Base-by-base conservation (phyloP, 2,329 filamentous ascomycete genomes). In the Acephala macrosclerotiorum region DNA sequence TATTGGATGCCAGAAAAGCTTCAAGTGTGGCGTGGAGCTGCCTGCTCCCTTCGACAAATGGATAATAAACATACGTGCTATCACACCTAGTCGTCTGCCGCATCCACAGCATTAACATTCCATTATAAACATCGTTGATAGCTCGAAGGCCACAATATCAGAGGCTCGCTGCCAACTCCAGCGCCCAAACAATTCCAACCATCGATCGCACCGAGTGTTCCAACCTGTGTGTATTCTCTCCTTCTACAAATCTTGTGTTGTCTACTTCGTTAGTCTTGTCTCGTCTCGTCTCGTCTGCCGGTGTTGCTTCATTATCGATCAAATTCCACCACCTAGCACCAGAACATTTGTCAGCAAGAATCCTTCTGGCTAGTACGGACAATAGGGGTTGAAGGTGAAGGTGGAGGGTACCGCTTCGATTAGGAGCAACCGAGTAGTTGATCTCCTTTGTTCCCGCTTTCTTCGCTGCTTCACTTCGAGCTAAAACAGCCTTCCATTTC, bases 391-490 rank as follows among this genome's bases (percentile, higher is more conserved):
- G 29, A 33, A 9, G 29, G 29, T 33, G 47, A 22, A 16, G 51
- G 49, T 18, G 55, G 22, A 38, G 12, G 9, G 38, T 47, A 76
- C 75, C 75, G 66, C 75, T 77, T 70, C 75, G 60, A 38, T 72
- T 72, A 40, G 74, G 61, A 20, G 66, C 71, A 33, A 77, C 75
- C 16, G 68, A 61, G 33, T 72, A 76, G 49, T 76, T 73, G 14
- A 64, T 53, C 25, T 71, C 67, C 33, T 73, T 73, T 40, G 63
- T 64, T 26, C 40, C 67, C 7, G 73, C 72, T 35, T 70, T 71
- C 70, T 77, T 77, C 6, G 74, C 75, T 3, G 70, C 75, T 61
- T 77, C 75, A 67, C 74, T 75, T 45, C 74, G 68, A 22, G 70
- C 65, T 63, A 76, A 61, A 3, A 77, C 75, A 7, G 75, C 75